Percentiles rank a stretch among this genome's conserved stretches.
phyloP scores from a whole-genome alignment of 2,329 filamentous ascomycete species.

The Verticillium dahliae region DNA sequence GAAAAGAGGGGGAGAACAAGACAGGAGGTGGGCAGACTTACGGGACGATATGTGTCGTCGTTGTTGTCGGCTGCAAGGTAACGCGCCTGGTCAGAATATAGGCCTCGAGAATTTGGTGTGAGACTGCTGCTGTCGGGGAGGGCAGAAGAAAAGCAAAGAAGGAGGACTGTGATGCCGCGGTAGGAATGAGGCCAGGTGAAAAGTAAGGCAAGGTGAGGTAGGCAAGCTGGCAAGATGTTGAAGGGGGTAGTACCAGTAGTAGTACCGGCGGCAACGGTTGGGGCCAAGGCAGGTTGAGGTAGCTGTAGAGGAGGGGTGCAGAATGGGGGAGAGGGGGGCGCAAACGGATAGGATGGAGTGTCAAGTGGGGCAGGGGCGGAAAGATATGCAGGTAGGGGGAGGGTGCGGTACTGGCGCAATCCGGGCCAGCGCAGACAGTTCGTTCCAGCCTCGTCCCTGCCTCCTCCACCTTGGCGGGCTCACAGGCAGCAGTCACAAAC shows the following conservation, averaged over 20 bases:
- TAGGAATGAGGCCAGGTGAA: neutral
- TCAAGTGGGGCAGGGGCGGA: slow-evolving; percentile 37
- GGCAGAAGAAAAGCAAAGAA: neutral
- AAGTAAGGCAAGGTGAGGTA: neutral
- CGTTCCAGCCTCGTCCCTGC: neutral
- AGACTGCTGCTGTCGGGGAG: neutral
- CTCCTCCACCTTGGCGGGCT: neutral
- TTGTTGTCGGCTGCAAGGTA: slow-evolving; percentile 46
- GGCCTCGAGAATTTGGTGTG: neutral
- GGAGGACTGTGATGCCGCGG: neutral
- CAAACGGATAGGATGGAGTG: slow-evolving; percentile 21
- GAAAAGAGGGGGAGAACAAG: neutral
- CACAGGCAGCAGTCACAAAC: neutral
- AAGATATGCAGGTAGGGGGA: slow-evolving; percentile 36
- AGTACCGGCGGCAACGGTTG: slow-evolving; percentile 11
- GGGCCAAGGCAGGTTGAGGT: slow-evolving; percentile 5
- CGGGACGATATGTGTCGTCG: slow-evolving; percentile 57
- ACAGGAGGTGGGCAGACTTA: slow-evolving; percentile 28
- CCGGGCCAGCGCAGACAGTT: slow-evolving; percentile 13
- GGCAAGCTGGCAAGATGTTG: neutral
- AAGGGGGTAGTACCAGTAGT: neutral
- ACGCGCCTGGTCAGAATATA: slow-evolving; percentile 1
- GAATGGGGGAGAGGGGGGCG: slow-evolving; percentile 28
- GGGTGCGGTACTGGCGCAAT: slow-evolving; percentile 19
- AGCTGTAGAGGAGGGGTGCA: slow-evolving; percentile 20